Base-by-base conservation (phyloP, 2,329 filamentous ascomycete genomes). In the Arthrinium phaeospermum region DNA sequence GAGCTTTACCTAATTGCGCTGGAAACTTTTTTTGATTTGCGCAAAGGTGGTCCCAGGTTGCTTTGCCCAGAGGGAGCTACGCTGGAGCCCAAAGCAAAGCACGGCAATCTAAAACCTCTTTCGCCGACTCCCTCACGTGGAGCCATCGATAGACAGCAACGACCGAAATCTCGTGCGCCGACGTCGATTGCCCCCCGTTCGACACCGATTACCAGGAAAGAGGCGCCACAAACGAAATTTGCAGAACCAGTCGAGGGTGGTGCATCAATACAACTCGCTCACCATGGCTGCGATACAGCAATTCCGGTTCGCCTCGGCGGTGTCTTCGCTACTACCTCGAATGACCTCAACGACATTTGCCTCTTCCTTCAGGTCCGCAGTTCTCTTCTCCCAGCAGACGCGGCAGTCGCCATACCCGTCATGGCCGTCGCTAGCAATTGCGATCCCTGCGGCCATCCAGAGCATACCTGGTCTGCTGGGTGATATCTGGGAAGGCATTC, bases 401-500 rank as follows among this genome's bases (percentile, higher is more conserved):
- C 76, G 72, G 71, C 73, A 76, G 67, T 73, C 75, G 30, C 85
- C 47, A 78, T 84, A 74, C 83, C 86, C 70, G 82, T 88, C 77
- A 82, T 77, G 91, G 73, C 86, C 86, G 72, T 87, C 86, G 75
- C 81, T 91, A 45, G 84, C 89, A 22, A 84, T 92, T 73, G 85
- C 90, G 8, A 82, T 92, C 51, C 90, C 93, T 34, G 85, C 88
- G 16, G 83, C 86, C 51, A 85, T 94, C 75, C 87, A 91, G 76
- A 90, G 86, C 69, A 86, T 95, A 70, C 91, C 93, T 7, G 88
- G 89, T 6, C 80, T 95, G n/a, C 84, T 98, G 30, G 91, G 90
- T 71, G 93, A 93, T 75, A 91, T 99, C 78, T 98, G 96, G 96
- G 96, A 98, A 77, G 95, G 94, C 7, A 90, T 99, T 67, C 87